These are phyloP conservation scores for Candida lessepsii DNA, from an alignment of 805 yeast species.

Conservation along the genomic window DNA sequence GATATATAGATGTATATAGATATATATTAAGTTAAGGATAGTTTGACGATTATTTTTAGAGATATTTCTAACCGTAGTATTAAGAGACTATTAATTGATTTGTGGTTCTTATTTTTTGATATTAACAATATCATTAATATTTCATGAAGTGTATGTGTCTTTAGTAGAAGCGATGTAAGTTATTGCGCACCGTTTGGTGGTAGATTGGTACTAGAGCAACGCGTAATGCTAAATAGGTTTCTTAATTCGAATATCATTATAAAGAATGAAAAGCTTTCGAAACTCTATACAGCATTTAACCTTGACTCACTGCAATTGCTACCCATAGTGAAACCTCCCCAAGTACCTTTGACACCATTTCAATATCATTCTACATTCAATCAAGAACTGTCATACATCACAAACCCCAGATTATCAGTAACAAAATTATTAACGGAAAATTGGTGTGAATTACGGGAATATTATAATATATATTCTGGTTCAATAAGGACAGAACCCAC, in stretches of 20 bases:
- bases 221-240: conserved; percentile 9
- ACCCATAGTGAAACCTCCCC: conserved; percentile 17
- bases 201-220: too few species aligned
- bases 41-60: too few species aligned
- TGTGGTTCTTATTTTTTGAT: too few species aligned
- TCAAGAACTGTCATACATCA: conserved; percentile 21
- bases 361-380: conserved; percentile 25
- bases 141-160: too few species aligned
- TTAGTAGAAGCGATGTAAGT: too few species aligned
- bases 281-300: conserved; percentile 12
- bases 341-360: conserved; percentile 21
- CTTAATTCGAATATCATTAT: conserved; percentile 6
- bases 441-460: conserved; percentile 68
- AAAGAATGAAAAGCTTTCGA: conserved; percentile 11
- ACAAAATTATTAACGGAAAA: conserved; percentile 55
- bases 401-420: conserved; percentile 49
- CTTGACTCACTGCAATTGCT: conserved; percentile 11
- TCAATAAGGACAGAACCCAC: conserved; percentile 29
- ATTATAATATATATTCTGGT: conserved; percentile 52
- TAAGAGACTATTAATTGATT: too few species aligned
- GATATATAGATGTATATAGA: conserved; percentile 4
- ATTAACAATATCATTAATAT: too few species aligned
- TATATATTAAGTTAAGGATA: too few species aligned
- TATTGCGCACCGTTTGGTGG: too few species aligned
- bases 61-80: too few species aligned